Base-by-base conservation (phyloP, 163 green algal species). In the Coccomyxa subellipsoidea region DNA sequence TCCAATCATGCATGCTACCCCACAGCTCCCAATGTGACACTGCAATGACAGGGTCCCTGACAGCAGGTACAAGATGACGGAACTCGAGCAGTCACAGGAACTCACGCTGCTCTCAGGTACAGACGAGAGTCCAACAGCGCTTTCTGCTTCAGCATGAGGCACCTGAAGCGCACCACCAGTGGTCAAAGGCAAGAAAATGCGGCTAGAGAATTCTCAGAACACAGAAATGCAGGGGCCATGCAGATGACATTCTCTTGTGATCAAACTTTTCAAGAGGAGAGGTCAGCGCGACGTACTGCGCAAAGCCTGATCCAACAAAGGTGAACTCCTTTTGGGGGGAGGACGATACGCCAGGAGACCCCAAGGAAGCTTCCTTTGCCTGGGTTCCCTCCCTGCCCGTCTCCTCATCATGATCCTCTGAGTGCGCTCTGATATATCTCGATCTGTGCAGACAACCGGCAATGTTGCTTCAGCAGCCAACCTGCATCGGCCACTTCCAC, bases 121-220 rank as follows among this genome's bases (percentile, higher is more conserved):
- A 78, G 27, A 25, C 80, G 75, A 59, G 31, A 77, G 12, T 69
- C 39, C 9, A 89, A 27, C 75, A 93, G 81, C 31, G 89, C 83
- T 36, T 87, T 54, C 2, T 47, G 29, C 15, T 93, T 85, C 40
- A 91, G 83, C 70, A 40, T 54, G 6, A 93, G 76, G 54, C 82
- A 85, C 71, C 86, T 89, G 81, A 54, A 82, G 10, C 27, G 39
- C 7, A 71, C 23, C 31, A 15, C 35, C 15, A 31, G 32, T 54
- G 25, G 37, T 6, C 27, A 32, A 34, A n/a, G n/a, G n/a, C n/a
- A n/a, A n/a, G n/a, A n/a, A n/a, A n/a, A n/a, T n/a, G n/a, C n/a
- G n/a, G n/a, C n/a, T n/a, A n/a, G n/a, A n/a, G n/a, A n/a, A n/a
- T n/a, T n/a, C n/a, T n/a, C n/a, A n/a, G n/a, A n/a, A n/a, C n/a